phyloP scores from a whole-genome alignment of 208 protist species.

The Polymyxa betae region DNA sequence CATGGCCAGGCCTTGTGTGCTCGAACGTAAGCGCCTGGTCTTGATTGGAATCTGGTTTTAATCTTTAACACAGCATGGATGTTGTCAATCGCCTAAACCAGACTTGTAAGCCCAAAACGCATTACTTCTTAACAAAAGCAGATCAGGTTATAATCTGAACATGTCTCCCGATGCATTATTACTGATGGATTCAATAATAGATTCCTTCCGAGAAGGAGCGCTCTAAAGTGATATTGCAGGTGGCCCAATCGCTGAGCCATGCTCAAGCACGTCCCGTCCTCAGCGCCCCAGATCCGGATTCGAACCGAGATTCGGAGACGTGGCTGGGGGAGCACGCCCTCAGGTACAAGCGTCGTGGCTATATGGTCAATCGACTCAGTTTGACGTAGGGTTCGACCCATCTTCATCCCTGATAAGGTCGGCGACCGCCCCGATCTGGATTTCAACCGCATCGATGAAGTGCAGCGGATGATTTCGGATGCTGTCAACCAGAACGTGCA shows the following conservation, averaged over 20 bases:
- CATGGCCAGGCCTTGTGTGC: slow-evolving; percentile 36
- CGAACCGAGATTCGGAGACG: not conserved
- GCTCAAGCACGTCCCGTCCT: slow-evolving; percentile 17
- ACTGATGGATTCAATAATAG: not conserved
- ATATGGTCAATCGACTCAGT: not conserved
- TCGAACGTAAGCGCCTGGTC: slow-evolving; percentile 20
- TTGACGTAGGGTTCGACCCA: slow-evolving; percentile 19
- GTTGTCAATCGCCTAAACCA: slow-evolving; percentile 28
- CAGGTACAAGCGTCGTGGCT: not conserved
- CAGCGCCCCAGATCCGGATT: not conserved
- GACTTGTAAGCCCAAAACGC: slow-evolving; percentile 34
- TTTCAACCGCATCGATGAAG: slow-evolving; percentile 52
- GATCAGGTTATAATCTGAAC: not conserved
- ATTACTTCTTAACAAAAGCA: slow-evolving; percentile 46
- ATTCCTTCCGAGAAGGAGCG: slow-evolving; percentile 44
- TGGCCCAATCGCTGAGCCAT: slow-evolving; percentile 42
- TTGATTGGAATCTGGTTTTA: not conserved
- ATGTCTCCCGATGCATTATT: not conserved
- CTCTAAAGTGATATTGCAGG: slow-evolving; percentile 37
- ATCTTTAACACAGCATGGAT: not conserved
- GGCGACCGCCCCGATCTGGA: not conserved
- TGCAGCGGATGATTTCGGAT: not conserved
- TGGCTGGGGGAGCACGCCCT: slow-evolving; percentile 53
- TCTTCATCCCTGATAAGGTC: slow-evolving; percentile 18
- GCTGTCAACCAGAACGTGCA: slow-evolving; percentile 51